These are phyloP conservation scores for Cutaneotrichosporon sp. DNA, from an alignment of 1,284 basidiomycete genomes.

Conservation along the genomic window DNA sequence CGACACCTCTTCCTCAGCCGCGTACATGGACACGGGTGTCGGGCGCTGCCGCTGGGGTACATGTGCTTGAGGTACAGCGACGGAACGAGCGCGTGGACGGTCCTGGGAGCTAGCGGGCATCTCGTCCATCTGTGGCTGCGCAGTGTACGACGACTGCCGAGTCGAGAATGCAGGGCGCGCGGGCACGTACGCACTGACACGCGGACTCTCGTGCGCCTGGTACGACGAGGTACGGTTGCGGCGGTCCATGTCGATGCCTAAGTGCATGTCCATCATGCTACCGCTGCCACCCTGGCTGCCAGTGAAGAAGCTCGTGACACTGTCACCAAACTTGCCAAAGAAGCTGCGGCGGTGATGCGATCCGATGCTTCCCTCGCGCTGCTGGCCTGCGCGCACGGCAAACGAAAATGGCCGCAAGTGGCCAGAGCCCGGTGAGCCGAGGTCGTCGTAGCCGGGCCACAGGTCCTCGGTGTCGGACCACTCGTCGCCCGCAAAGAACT, in stretches of 20 bases:
- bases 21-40: slow-evolving; percentile 29
- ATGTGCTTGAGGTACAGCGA: slow-evolving; percentile 9
- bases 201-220: slow-evolving; percentile 32
- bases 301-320: slow-evolving; percentile 71
- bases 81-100: slow-evolving; percentile 1
- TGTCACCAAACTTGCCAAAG: slow-evolving; percentile 62
- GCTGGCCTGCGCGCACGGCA: slow-evolving; percentile 39
- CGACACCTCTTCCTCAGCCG: slow-evolving; percentile 46
- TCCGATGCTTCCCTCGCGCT: slow-evolving; percentile 30
- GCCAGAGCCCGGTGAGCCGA: slow-evolving; percentile 20
- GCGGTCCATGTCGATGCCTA: slow-evolving; percentile 45
- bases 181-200: slow-evolving; percentile 38
- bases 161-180: slow-evolving; percentile 37
- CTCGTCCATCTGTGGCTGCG: not conserved
- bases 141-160: slow-evolving; percentile 4
- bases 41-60: slow-evolving; percentile 21
- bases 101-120: not conserved
- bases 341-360: slow-evolving; percentile 41
- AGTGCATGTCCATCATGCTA: slow-evolving; percentile 86
- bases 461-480: slow-evolving; percentile 32
- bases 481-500: slow-evolving; percentile 13
- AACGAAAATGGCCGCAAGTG: slow-evolving; percentile 46
- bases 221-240: slow-evolving; percentile 30
- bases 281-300: slow-evolving; percentile 70
- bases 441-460: slow-evolving; percentile 27